Conservation (phyloP, 352 stramenopile genomes). For the Stramenopiles sp. region DNA sequence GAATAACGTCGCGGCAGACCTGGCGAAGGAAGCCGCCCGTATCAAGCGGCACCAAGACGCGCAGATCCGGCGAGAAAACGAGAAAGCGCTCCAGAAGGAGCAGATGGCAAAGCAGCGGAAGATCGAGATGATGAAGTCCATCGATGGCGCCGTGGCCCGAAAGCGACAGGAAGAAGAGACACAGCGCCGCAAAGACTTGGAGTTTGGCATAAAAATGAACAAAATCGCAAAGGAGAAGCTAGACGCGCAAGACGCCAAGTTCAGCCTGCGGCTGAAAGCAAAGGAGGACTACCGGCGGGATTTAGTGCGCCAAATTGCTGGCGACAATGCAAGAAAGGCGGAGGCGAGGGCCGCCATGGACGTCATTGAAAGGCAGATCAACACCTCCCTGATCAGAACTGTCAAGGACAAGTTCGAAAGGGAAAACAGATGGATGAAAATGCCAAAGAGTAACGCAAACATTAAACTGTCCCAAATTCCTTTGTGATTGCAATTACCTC, state of each 20-base stretch:
- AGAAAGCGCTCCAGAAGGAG: neutral
- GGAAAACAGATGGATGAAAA: neutral
- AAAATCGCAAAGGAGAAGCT: neutral
- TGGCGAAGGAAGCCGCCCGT: neutral
- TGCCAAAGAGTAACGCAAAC: neutral
- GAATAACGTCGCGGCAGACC: neutral
- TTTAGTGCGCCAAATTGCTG: neutral
- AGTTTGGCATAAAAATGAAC: neutral
- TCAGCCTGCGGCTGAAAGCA: neutral
- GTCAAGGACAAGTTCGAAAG: neutral
- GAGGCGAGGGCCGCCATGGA: neutral
- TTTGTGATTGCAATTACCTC: too few species aligned
- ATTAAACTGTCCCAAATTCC: neutral
- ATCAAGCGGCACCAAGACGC: neutral
- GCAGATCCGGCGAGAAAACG: neutral
- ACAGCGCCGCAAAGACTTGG: neutral
- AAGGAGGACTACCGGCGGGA: neutral
- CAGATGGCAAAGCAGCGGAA: too few species aligned
- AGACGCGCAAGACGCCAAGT: neutral
- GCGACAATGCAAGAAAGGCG: neutral
- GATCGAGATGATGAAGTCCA: neutral
- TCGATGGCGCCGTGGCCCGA: neutral
- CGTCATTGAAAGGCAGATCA: neutral
- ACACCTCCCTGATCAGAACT: neutral
- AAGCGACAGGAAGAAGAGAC: neutral